Evolutionary conservation across 1,284 basidiomycete genomes (phyloP), one percentile per base, ranked within the genome.

Genomic region (Malassezia sympodialis): DNA sequence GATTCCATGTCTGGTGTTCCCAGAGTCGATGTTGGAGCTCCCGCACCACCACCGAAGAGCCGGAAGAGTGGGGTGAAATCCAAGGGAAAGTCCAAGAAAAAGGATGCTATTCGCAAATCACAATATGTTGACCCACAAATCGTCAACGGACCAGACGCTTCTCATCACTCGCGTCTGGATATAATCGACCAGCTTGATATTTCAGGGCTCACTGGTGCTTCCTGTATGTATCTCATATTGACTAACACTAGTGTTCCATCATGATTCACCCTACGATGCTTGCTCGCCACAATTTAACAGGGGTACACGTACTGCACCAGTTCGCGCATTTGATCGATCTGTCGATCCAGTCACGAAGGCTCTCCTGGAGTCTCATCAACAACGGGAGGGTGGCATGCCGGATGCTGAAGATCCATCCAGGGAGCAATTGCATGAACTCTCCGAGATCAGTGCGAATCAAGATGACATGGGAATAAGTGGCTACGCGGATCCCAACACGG

Each of bases 231-330:
- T 34, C 24, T n/a, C 6, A 27, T 37, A 12, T 14, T 24, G 10
- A 6, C 19, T 30, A 26, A 51, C 17, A 21, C 7, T 52, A 63
- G 55, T 73, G 58, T 73, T 73, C 58, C 71, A 73, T 53, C 71
- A 73, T 52, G 71, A 73, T 53, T 72, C 69, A 43, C 71, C 71
- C 0, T 73, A 73, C 53, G 71, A 73, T 41, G 71, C 71, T 8
- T 69, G 68, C 54, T 59, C 67, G 0, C 69, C 69, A 10, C 69
- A 71, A 56, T 56, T 58, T 55, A 73, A 73, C 63, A 54, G 56
- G 28, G 61, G 50, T 30, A 45, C 51, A 8, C 24, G 60, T 31
- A 55, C 58, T 3, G 69, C 71, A 7, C 71, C 71, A 23, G 68
- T 73, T 27, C 56, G 58, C 19, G 71, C 71, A 1, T 73, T 73